Evolutionary conservation across 2,329 filamentous ascomycete genomes (phyloP).

Genomic region (Diaporthe sp.): DNA sequence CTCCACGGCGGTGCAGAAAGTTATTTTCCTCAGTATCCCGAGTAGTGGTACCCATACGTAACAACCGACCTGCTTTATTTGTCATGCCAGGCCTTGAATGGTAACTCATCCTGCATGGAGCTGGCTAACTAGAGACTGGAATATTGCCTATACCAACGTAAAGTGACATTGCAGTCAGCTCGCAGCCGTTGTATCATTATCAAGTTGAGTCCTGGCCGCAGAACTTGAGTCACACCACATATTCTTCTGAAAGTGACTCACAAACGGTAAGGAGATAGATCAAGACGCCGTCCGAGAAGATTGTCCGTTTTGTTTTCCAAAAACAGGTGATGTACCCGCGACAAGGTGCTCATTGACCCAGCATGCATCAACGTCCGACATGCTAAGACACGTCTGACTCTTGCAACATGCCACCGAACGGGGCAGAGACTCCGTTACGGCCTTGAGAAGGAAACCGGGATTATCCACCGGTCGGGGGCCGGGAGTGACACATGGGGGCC

Average conservation of each 20-base stretch:
- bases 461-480: constrained; percentile 20
- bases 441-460: constrained; percentile 12
- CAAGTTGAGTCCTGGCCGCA: not conserved
- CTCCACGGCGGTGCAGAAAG: not conserved
- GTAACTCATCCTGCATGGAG: too few species aligned
- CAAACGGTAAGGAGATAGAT: too few species aligned
- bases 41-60: too few species aligned
- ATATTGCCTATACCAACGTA: not conserved
- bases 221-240: not conserved
- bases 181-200: too few species aligned
- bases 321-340: not conserved
- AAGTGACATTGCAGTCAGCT: not conserved
- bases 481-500: constrained; percentile 32
- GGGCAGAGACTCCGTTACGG: not conserved
- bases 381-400: not conserved
- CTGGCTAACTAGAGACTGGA: too few species aligned
- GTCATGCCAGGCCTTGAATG: not conserved
- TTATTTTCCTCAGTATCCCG: too few species aligned
- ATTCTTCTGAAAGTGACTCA: not conserved
- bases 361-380: not conserved
- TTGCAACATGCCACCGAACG: not conserved
- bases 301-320: not conserved
- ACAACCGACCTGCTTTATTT: not conserved
- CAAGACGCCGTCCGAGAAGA: not conserved
- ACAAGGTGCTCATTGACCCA: not conserved